Conservation (phyloP, 2,329 filamentous ascomycete species). For the Sporothrix luriei region DNA sequence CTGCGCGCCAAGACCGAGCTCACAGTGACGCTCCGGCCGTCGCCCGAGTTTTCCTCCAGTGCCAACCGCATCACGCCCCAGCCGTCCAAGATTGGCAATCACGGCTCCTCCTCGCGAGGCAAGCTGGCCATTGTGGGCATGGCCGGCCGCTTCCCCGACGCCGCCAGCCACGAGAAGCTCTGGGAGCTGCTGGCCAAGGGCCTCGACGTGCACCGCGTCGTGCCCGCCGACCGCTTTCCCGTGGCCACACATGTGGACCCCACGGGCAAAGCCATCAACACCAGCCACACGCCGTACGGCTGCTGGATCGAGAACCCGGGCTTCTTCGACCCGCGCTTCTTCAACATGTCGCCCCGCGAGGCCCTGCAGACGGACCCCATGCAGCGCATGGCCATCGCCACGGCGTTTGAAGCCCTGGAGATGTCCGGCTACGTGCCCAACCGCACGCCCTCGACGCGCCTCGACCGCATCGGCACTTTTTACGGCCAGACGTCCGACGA, state of each 20-base stretch:
- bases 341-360: constrained; percentile 79
- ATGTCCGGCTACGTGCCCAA: constrained; percentile 78
- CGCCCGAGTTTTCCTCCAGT: constrained; percentile 43
- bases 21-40: constrained; percentile 47
- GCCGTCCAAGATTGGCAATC: constrained; percentile 49
- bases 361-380: constrained; percentile 80
- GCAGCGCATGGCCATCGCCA: constrained; percentile 74
- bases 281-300: constrained; percentile 73
- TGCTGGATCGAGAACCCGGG: constrained; percentile 76
- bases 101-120: constrained; percentile 54
- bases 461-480: constrained; percentile 67
- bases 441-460: constrained; percentile 69
- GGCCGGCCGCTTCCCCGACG: constrained; percentile 75
- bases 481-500: constrained; percentile 77
- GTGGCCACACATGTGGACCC: constrained; percentile 71
- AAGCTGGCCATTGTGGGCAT: constrained; percentile 87
- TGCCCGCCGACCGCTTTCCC: constrained; percentile 73
- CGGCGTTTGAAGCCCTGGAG: constrained; percentile 79
- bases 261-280: constrained; percentile 73
- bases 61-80: constrained; percentile 39
- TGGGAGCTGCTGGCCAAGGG: constrained; percentile 77
- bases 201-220: constrained; percentile 69
- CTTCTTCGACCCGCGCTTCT: constrained; percentile 79
- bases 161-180: constrained; percentile 69
- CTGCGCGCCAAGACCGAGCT: constrained; percentile 49